phyloP scores from a whole-genome alignment of 2,329 filamentous ascomycete species.

The Aureobasidium vineae region DNA sequence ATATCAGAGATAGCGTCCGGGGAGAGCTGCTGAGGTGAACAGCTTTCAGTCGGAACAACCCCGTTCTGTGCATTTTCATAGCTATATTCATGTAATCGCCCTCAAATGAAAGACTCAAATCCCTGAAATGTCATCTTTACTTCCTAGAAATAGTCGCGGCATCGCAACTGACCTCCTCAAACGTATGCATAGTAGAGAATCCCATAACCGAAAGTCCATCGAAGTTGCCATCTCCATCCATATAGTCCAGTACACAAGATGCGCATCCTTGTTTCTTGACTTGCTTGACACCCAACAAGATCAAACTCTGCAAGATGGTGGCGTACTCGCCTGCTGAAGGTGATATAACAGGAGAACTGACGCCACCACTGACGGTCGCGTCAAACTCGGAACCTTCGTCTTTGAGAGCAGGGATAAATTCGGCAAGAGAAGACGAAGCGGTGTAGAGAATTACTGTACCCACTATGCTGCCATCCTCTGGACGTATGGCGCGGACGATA shows the following conservation, averaged over 20 bases:
- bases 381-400: slow-evolving; percentile 38
- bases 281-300: slow-evolving; percentile 76
- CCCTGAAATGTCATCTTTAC: background rate
- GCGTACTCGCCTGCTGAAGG: slow-evolving; percentile 66
- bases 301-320: slow-evolving; percentile 72
- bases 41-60: too few species aligned
- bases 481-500: slow-evolving; percentile 76
- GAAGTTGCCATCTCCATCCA: slow-evolving; percentile 67
- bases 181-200: slow-evolving; percentile 73
- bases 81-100: background rate
- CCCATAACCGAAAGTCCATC: slow-evolving; percentile 77
- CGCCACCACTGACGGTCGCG: slow-evolving; percentile 59
- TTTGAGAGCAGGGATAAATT: slow-evolving; percentile 67
- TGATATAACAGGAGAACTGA: slow-evolving; percentile 75
- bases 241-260: slow-evolving; percentile 74
- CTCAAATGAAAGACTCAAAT: background rate
- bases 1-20: too few species aligned
- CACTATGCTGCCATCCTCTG: slow-evolving; percentile 64
- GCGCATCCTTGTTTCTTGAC: slow-evolving; percentile 74
- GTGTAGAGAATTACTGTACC: slow-evolving; percentile 80
- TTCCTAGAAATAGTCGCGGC: slow-evolving; percentile 47
- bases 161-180: slow-evolving; percentile 75
- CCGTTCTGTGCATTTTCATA: background rate
- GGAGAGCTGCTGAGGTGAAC: too few species aligned
- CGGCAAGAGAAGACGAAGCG: slow-evolving; percentile 64